Base-by-base conservation (phyloP, 1,284 basidiomycete genomes). In the Chalciporus sp. region DNA sequence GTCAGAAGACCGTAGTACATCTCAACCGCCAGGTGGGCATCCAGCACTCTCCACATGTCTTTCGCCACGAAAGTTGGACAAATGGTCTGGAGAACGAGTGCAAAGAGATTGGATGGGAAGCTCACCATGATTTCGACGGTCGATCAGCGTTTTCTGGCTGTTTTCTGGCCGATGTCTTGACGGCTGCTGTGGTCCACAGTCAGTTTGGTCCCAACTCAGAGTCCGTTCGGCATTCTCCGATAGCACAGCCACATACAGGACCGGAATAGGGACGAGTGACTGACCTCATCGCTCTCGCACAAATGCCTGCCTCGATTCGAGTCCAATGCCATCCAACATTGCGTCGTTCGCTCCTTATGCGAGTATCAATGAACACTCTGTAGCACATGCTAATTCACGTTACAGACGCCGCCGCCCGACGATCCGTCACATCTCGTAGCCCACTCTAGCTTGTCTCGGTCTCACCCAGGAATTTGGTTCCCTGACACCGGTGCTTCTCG, bases 401-500 rank as follows among this genome's bases (percentile, higher is more conserved):
- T 60, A 43, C 29, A 86, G 83, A 77, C 79, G 12, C 82, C 82
- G 48, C 83, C 84, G 7, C 84, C 84, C 37, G 85, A 85, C 62
- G 83, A 85, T 56, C 76, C 72, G 11, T 60, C 70, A n/a, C 64
- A 68, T 52, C 53, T 61, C 19, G 43, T 70, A 47, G 19, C 6
- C 39, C 58, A 20, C 61, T 67, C 28, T 61, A 63, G 10, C 67
- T 73, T 10, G 60, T 59, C 70, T 42, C 69, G 57, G 48, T 71
- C 74, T 47, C 73, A 77, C 51, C 77, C 84, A 26, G 50, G 42
- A 44, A 31, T 63, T 33, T 90, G 86, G 86, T 85, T 87, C 57
- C 80, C 82, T 42, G 68, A 76, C 58, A 72, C 71, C 59, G 58
- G 62, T 16, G 67, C 71, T 4, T 66, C 69, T 11, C 63, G 66